Base-by-base conservation (phyloP, 2,329 filamentous ascomycete genomes). In the Ophiostoma quercus region DNA sequence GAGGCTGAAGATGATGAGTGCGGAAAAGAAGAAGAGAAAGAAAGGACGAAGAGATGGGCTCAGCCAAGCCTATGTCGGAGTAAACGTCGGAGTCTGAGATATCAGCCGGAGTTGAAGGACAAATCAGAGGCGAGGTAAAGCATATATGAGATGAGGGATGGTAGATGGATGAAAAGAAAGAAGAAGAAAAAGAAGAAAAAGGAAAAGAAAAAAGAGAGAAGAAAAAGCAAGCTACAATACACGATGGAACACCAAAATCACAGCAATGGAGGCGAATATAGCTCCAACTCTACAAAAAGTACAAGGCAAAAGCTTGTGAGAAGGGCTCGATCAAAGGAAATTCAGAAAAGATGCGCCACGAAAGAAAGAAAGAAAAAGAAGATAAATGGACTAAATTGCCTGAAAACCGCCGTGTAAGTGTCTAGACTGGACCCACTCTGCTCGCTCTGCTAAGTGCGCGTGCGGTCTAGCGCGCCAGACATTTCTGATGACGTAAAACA, bases 401-500 rank as follows among this genome's bases (percentile, higher is more conserved):
- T 25, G 63, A 65, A 54, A 29, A 25, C 5, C 43, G 68, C 60
- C 68, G 67, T 70, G 69, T 70, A 70, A 70, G 69, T 70, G 34
- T 32, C 43, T 65, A 34, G 60, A 65, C 32, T 39, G 32, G 29
- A 9, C 12, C 60, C 60, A 39, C 29, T 37, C 6, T 65, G 3
- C 29, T 7, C 43, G 60, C 11, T 41, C 16, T 47, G 6, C 7
- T 51, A 60, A 57, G 3, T 25, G 51, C 51, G 51, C 51, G 51
- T 25, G n/a, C 25, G 9, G 66, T 39, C n/a, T 47, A 67, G 39
- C 66, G 41, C 29, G n/a, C 29, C 57, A 19, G 39, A 39, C 39
- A n/a, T 37, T 67, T 71, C 62, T 37, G 12, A 41, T 69, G 65
- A 69, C 68, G 68, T 69, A 71, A 71, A 71, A 70, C 29, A 65